Percentiles rank a stretch among this genome's conserved stretches.
Evolutionary conservation across 2,329 filamentous ascomycete genomes (phyloP).

Genomic region (Venturia asperata): DNA sequence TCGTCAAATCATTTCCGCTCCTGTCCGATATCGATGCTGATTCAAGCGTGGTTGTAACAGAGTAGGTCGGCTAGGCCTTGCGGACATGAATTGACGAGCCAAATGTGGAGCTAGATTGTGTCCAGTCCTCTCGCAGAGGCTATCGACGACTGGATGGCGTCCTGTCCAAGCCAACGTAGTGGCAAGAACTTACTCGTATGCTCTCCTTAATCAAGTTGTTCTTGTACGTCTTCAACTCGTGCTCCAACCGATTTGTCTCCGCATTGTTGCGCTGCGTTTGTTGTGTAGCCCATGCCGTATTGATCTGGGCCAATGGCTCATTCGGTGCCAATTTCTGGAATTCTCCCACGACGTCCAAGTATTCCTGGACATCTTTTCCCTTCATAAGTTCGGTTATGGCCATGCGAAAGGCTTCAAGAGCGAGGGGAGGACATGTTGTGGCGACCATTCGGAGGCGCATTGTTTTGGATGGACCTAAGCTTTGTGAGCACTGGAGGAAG

Average conservation of each 20-base stretch:
- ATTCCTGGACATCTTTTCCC: constrained; percentile 64
- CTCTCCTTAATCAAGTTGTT: constrained; percentile 97
- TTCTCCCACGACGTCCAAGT: constrained; percentile 60
- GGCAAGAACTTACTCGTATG: constrained; percentile 48
- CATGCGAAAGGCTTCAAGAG: constrained; percentile 70
- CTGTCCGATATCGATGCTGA: no score
- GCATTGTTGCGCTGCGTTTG: constrained; percentile 59
- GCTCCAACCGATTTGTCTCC: constrained; percentile 70
- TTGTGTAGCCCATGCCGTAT: constrained; percentile 67
- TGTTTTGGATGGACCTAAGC: constrained; percentile 53
- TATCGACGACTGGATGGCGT: constrained; percentile 33
- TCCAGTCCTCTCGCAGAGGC: no score
- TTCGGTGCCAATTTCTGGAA: constrained; percentile 57
- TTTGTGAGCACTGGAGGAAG: not conserved
- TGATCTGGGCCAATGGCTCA: constrained; percentile 60
- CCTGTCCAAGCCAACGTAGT: constrained; percentile 29
- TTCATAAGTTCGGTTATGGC: constrained; percentile 69
- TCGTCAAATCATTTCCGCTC: no score
- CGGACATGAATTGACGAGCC: no score
- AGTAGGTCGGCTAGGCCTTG: no score
- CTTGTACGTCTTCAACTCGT: constrained; percentile 84
- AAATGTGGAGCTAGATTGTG: no score
- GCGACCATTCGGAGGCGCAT: constrained; percentile 79
- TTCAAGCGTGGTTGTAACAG: no score
- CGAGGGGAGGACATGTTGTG: constrained; percentile 65